phyloP scores from a whole-genome alignment of 106 monocot genomes.

The Chionographis japonica region DNA sequence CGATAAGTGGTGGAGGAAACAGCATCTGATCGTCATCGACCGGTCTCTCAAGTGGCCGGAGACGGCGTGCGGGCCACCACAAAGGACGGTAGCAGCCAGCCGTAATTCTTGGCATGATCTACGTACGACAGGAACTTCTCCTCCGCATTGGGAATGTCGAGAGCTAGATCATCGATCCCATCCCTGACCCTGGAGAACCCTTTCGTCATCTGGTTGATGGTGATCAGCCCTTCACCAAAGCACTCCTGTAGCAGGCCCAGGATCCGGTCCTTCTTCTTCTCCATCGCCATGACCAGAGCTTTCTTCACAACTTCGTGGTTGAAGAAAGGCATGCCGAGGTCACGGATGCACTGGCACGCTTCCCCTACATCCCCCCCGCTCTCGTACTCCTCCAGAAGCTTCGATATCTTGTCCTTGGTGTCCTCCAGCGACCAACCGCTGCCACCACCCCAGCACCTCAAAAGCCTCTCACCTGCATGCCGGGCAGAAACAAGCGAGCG shows the following conservation, averaged over 20 bases:
- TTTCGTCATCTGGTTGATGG: slow-evolving; percentile 87
- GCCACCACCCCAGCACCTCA: slow-evolving; percentile 93
- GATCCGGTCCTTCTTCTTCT: slow-evolving; percentile 82
- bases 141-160: slow-evolving; percentile 80
- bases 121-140: slow-evolving; percentile 61
- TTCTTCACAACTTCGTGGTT: slow-evolving; percentile 93
- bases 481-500: slow-evolving; percentile 69
- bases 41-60: no score
- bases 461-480: slow-evolving; percentile 85
- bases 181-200: slow-evolving; percentile 86
- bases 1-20: no score
- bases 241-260: slow-evolving; percentile 71
- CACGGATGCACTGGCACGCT: slow-evolving; percentile 90
- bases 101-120: slow-evolving; percentile 45
- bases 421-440: slow-evolving; percentile 93
- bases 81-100: slow-evolving; percentile 60
- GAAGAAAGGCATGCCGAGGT: slow-evolving; percentile 92
- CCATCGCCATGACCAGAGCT: slow-evolving; percentile 90
- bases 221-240: slow-evolving; percentile 88
- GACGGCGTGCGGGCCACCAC: not conserved
- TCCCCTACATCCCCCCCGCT: slow-evolving; percentile 79
- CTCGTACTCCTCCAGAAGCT: slow-evolving; percentile 88
- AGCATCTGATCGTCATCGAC: no score
- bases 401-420: slow-evolving; percentile 88
- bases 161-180: slow-evolving; percentile 80